Conservation (phyloP, 331 rosid genomes). For the Malus hybrid region DNA sequence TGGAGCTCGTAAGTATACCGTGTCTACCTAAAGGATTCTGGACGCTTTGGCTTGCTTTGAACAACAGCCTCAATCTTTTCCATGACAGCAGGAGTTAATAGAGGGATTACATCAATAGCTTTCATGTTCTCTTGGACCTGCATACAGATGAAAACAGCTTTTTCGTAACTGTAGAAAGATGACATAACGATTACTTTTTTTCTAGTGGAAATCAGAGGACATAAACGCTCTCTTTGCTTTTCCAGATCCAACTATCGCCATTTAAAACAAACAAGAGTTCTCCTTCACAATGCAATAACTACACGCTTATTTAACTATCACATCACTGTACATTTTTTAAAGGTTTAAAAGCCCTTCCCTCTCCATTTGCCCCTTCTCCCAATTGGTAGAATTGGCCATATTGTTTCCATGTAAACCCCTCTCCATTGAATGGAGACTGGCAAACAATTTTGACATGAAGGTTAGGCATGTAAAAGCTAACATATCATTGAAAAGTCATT, state of each 20-base stretch:
- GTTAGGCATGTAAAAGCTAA: background rate
- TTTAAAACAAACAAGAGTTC: background rate
- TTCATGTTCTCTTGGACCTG: conserved; percentile 97
- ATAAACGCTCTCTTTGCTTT: background rate
- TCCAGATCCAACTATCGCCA: background rate
- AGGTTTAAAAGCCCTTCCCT: too few relatives aligned
- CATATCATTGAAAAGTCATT: background rate
- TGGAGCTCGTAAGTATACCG: conserved; percentile 2
- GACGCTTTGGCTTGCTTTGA: conserved; percentile 93
- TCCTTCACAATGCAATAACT: background rate
- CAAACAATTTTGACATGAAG: background rate
- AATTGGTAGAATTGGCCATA: background rate
- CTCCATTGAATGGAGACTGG: background rate
- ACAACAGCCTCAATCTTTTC: conserved; percentile 82
- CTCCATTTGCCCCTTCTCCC: too few relatives aligned
- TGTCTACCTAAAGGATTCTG: conserved; percentile 68
- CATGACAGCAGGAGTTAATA: conserved; percentile 85
- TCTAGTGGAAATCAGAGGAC: background rate
- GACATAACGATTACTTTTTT: background rate
- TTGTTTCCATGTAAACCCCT: background rate
- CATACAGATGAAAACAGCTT: background rate
- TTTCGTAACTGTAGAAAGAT: background rate
- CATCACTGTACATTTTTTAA: too few relatives aligned
- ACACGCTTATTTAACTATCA: background rate
- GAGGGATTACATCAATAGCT: conserved; percentile 73